Conservation (phyloP, 1,139 yeast genomes). For the Candida freyschussii region DNA sequence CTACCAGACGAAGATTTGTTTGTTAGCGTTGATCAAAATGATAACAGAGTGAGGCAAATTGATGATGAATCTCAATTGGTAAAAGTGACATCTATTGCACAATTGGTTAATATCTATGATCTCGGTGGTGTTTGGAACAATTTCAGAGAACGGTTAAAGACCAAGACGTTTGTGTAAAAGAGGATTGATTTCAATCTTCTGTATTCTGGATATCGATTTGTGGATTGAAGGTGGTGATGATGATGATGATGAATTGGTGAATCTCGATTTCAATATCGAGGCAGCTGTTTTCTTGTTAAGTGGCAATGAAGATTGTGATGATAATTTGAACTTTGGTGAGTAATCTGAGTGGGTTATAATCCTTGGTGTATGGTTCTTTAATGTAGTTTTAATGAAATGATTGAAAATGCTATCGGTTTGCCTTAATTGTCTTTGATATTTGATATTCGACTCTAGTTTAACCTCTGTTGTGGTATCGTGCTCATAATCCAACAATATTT, state of each 20-base stretch:
- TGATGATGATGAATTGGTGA: constrained; percentile 9
- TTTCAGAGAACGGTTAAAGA: constrained; percentile 14
- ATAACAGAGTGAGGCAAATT: constrained; percentile 16
- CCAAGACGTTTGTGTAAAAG: constrained; percentile 18
- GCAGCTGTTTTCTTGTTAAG: constrained; percentile 16
- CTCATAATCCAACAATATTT: too few species aligned
- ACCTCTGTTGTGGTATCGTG: too few species aligned
- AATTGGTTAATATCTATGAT: constrained; percentile 64
- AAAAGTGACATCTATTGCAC: constrained; percentile 38
- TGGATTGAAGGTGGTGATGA: constrained; percentile 4
- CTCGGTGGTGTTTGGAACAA: constrained; percentile 35
- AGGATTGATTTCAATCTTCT: constrained; percentile 12
- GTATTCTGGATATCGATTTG: not conserved
- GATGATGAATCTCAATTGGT: constrained; percentile 21
- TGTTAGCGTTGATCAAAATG: constrained; percentile 19
- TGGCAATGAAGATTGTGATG: constrained; percentile 2
- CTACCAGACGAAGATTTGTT: constrained; percentile 18
- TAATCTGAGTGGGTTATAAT: constrained; percentile 1
- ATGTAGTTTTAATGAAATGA: constrained; percentile 10
- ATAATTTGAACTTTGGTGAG: constrained; percentile 2
- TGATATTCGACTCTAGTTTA: constrained; percentile 19
- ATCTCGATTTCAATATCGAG: constrained; percentile 13
- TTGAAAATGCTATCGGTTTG: constrained; percentile 14
- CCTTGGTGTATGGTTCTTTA: constrained; percentile 1
- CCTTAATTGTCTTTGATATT: constrained; percentile 9